Conservation (phyloP, 345 rosid genomes). For the Citrus unshiu region DNA sequence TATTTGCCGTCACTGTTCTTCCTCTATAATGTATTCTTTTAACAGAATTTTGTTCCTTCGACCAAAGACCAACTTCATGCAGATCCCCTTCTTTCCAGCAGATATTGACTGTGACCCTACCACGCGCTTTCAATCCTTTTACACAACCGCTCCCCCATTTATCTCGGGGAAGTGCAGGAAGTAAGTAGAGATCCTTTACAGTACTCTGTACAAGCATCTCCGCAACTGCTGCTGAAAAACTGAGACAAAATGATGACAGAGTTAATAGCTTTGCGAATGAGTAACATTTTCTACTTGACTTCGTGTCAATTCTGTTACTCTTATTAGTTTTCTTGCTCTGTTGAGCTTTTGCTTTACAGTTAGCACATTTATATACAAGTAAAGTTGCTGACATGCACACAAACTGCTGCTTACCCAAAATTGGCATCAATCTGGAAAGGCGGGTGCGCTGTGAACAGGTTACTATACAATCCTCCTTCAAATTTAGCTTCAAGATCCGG, state of each 20-base stretch:
- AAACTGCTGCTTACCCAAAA: conserved; percentile 63
- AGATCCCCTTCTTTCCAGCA: conserved; percentile 80
- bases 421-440: conserved; percentile 99
- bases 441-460: conserved; percentile 91
- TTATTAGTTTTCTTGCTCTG: background rate
- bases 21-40: conserved; percentile 55
- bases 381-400: background rate
- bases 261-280: background rate
- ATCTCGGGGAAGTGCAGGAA: conserved; percentile 80
- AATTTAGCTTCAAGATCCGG: conserved; percentile 49
- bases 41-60: conserved; percentile 31
- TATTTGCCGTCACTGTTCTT: conserved; percentile 27
- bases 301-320: background rate
- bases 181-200: conserved; percentile 59
- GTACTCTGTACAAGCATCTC: conserved; percentile 95
- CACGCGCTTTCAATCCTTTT: conserved; percentile 80
- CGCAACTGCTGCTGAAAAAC: conserved; percentile 71
- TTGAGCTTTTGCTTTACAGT: background rate
- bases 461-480: conserved; percentile 84
- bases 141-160: conserved; percentile 77
- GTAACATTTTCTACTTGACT: background rate
- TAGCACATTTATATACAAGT: background rate
- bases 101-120: conserved; percentile 66
- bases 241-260: conserved; percentile 18
- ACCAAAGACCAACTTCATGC: conserved; percentile 60